Base-by-base conservation (phyloP, 352 stramenopile species). In the Pythium angustatum region DNA sequence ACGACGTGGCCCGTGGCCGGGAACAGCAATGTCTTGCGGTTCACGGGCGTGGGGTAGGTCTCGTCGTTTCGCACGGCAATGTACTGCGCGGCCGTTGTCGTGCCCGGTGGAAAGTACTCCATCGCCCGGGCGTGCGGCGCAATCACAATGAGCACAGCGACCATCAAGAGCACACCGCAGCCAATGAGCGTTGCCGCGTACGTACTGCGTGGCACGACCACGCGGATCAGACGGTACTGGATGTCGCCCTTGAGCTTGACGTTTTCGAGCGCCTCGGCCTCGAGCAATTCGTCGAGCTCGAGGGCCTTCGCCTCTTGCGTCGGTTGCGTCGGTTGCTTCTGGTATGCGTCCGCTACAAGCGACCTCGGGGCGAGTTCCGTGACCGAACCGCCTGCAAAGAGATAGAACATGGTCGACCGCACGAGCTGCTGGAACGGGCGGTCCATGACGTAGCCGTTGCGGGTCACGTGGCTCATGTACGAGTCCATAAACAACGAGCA, bases 131-230 rank as follows among this genome's bases (percentile, higher is more conserved):
- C 26, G 40, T 47, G 56, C 0, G 77, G 77, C 2, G 72, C 68
- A 7, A 72, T 5, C 17, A 83, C 38, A 14, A 83, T 56, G 1
- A 79, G 6, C 15, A 69, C 57, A 0, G 67, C 60, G 22, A 78
- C 58, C 8, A 69, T 30, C 24, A 80, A 44, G 1, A 86, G 47
- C 0, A 82, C 28, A 6, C 34, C 66, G 3, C 78, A 71, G 11
- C 75, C 75, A 6, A 81, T 55, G 26, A 76, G 73, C 21, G 77
- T 83, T n/a, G 75, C 72, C 41, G 73, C 68, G 5, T 73, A 71
- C 0, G 75, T 78, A 38, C 47, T 74, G 0, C 71, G 12, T 3
- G 62, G 62, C 10, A 69, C 31, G 11, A n/a, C 22, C 5, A 69
- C 52, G 27, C 45, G 43, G 36, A 69, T 69, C n/a, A 47, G 15